These are phyloP conservation scores for Backusella tuberculispora DNA, from an alignment of 192 early-diverging fungal species.

Conservation along the genomic window DNA sequence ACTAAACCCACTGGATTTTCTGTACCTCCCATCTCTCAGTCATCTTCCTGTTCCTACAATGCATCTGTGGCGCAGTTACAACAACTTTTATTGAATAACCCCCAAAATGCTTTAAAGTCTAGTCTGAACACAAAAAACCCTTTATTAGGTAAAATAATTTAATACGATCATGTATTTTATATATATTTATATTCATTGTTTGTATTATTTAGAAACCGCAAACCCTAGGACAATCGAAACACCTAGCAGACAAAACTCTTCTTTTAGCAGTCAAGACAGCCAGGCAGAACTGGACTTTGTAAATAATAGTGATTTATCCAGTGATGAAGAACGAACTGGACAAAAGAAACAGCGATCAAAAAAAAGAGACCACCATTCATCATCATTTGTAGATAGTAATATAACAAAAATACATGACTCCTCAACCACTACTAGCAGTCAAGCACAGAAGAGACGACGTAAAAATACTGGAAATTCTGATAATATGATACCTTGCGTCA, in stretches of 20 bases:
- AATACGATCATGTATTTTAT: neutral
- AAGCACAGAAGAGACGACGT: neutral
- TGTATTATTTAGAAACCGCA: conserved; percentile 9
- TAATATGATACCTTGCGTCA: neutral
- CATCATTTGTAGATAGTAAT: neutral
- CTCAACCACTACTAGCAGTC: no score
- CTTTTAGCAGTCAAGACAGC: conserved; percentile 14
- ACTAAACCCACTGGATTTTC: conserved; percentile 12
- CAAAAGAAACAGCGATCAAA: neutral
- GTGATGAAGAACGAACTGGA: neutral
- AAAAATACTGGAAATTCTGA: conserved; percentile 7
- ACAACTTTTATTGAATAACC: conserved; percentile 29
- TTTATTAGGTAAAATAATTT: conserved; percentile 27
- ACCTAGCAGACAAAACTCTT: conserved; percentile 24
- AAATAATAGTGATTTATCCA: conserved; percentile 17
- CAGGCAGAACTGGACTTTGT: conserved; percentile 1
- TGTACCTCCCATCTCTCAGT: neutral
- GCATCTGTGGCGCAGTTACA: conserved; percentile 32
- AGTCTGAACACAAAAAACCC: conserved; percentile 25
- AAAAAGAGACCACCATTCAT: neutral
- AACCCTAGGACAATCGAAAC: conserved; percentile 5
- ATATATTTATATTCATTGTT: neutral
- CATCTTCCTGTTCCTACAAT: conserved; percentile 19
- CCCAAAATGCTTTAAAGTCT: conserved; percentile 25
- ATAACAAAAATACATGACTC: conserved; percentile 8